A percentile compares a stretch with the other conserved stretches of the same genome.
Evolutionary conservation across 495 filamentous ascomycete species (phyloP).

Genomic region (Thermothielavioides terrestris): DNA sequence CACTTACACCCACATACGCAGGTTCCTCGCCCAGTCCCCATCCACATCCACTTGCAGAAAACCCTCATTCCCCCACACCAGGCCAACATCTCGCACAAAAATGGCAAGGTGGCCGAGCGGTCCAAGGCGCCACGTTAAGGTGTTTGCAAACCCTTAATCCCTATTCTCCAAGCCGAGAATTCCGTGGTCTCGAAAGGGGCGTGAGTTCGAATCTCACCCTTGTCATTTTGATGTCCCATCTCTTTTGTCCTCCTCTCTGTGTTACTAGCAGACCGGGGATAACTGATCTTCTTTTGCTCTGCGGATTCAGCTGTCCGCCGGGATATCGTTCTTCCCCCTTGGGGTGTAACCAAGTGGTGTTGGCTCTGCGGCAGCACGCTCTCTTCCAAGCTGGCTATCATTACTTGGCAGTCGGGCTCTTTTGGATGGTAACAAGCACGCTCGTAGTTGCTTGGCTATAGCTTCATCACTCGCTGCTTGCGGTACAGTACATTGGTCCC

Average conservation of each 20-base stretch:
- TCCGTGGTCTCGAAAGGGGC: constrained; percentile 18
- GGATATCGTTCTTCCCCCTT: no score
- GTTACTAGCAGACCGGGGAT: no score
- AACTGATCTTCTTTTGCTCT: not conserved
- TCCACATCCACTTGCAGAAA: not conserved
- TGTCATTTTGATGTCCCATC: constrained; percentile 7
- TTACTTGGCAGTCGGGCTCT: no score
- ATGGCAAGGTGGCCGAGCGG: constrained; percentile 41
- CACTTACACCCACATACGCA: not conserved
- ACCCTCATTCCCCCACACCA: constrained; percentile 2
- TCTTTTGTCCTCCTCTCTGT: not conserved
- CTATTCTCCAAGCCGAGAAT: constrained; percentile 4
- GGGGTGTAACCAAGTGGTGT: no score
- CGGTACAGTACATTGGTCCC: no score
- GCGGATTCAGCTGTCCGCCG: no score
- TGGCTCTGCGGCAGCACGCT: no score
- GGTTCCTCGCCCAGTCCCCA: no score
- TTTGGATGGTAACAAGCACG: no score
- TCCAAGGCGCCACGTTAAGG: constrained; percentile 46
- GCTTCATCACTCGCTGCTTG: no score
- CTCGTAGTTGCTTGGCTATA: no score
- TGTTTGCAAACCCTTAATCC: constrained; percentile 3
- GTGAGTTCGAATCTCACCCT: constrained; percentile 22
- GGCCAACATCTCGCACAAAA: not conserved
- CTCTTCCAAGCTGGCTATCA: no score